These are phyloP conservation scores for Oryza glaberrima DNA, from an alignment of 176 grass and related monocot species.

Conservation along the genomic window DNA sequence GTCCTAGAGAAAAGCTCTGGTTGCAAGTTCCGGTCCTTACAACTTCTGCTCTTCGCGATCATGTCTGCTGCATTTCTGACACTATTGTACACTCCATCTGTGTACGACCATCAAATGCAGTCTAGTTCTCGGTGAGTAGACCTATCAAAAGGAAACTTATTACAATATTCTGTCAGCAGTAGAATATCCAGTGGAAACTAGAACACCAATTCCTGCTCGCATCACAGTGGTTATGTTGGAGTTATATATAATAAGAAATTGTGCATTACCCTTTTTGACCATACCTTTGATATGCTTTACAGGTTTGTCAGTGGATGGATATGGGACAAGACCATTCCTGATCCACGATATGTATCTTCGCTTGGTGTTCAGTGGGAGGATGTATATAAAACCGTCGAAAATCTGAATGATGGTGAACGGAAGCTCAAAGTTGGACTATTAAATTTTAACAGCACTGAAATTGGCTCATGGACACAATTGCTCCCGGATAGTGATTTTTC, in stretches of 20 bases:
- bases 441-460: constrained; percentile 84
- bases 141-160: neutral
- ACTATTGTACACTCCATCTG: constrained; percentile 71
- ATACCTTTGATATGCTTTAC: constrained; percentile 36
- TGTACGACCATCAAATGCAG: constrained; percentile 69
- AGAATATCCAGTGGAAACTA: constrained; percentile 10
- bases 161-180: neutral
- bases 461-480: constrained; percentile 61
- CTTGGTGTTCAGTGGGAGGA: constrained; percentile 63
- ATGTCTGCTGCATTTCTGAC: constrained; percentile 84
- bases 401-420: constrained; percentile 45
- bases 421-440: constrained; percentile 72
- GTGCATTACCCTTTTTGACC: constrained; percentile 19
- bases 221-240: neutral
- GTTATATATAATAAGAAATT: constrained; percentile 16
- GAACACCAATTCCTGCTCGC: neutral
- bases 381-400: constrained; percentile 54
- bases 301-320: constrained; percentile 89
- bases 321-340: constrained; percentile 67
- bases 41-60: constrained; percentile 77
- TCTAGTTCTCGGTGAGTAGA: constrained; percentile 65
- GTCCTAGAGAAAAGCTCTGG: constrained; percentile 64
- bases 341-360: constrained; percentile 75
- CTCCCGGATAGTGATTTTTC: constrained; percentile 72
- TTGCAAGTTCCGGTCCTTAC: constrained; percentile 82